Conservation (phyloP, 306 rosid species). For the Casuarina glauca region DNA sequence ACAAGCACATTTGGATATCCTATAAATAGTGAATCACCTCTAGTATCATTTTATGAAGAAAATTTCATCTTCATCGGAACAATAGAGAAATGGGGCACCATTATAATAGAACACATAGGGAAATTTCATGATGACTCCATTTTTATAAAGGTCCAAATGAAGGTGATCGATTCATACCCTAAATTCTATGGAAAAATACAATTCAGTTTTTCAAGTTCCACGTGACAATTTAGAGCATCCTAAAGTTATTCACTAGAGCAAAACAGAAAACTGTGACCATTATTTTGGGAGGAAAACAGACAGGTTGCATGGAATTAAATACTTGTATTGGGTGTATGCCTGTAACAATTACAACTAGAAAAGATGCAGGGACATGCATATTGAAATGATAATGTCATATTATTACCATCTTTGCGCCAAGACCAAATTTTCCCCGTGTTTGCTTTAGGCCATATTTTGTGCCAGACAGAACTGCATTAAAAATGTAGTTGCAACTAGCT, state of each 20-base stretch:
- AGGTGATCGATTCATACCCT: background rate
- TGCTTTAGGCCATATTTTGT: conserved; percentile 97
- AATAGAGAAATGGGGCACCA: background rate
- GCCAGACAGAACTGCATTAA: conserved; percentile 82
- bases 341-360: conserved; percentile 5
- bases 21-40: background rate
- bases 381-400: conserved; percentile 15
- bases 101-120: background rate
- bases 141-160: background rate
- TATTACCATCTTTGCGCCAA: conserved; percentile 96
- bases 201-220: background rate
- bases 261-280: background rate
- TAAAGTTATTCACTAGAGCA: background rate
- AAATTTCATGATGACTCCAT: background rate
- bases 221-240: background rate
- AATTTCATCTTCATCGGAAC: background rate
- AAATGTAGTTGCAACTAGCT: conserved; percentile 30
- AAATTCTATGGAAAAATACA: background rate
- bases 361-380: conserved; percentile 20
- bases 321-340: conserved; percentile 8
- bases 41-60: background rate
- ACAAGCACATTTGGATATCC: background rate
- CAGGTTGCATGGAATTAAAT: background rate
- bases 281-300: background rate
- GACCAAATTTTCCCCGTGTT: conserved; percentile 96